Evolutionary conservation across 495 filamentous ascomycete species (phyloP).

Genomic region (Daldinia concentrica): DNA sequence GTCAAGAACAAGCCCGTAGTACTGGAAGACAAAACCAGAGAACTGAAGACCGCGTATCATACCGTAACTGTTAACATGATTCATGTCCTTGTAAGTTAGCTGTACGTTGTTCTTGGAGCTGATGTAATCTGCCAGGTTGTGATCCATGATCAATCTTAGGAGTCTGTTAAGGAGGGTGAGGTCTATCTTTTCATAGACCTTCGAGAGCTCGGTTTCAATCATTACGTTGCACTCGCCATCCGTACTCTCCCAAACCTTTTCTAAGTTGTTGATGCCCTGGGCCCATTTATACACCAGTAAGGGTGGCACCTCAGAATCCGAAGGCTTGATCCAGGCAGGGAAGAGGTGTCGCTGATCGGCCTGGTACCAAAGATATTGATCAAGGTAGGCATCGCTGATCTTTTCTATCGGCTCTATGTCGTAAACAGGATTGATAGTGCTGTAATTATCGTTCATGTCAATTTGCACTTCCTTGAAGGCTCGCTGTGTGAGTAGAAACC

Average conservation of each 20-base stretch:
- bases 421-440: slow-evolving; percentile 97
- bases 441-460: slow-evolving; percentile 99
- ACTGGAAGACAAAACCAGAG: slow-evolving; percentile 98
- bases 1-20: slow-evolving; percentile 96
- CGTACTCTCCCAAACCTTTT: slow-evolving; percentile 93
- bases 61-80: slow-evolving; percentile 98
- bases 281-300: slow-evolving; percentile 98
- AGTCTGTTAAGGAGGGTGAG: slow-evolving; percentile 93
- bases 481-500: slow-evolving; percentile 94
- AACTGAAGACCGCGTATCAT: slow-evolving; percentile 98
- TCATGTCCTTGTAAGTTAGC: slow-evolving; percentile 99
- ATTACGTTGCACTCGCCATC: slow-evolving; percentile 99
- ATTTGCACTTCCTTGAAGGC: slow-evolving; percentile 99
- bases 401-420: slow-evolving; percentile 99
- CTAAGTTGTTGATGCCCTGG: slow-evolving; percentile 99
- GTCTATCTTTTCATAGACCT: slow-evolving; percentile 99
- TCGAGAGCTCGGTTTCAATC: slow-evolving; percentile 97
- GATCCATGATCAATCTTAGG: slow-evolving; percentile 96
- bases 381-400: slow-evolving; percentile 98
- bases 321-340: slow-evolving; percentile 99
- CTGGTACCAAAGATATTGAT: slow-evolving; percentile 99
- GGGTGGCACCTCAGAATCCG: slow-evolving; percentile 98
- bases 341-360: slow-evolving; percentile 98
- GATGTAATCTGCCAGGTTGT: slow-evolving; percentile 99
- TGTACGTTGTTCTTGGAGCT: slow-evolving; percentile 99